Conservation (phyloP, 2,329 filamentous ascomycete species). For the Penicillium sp. region DNA sequence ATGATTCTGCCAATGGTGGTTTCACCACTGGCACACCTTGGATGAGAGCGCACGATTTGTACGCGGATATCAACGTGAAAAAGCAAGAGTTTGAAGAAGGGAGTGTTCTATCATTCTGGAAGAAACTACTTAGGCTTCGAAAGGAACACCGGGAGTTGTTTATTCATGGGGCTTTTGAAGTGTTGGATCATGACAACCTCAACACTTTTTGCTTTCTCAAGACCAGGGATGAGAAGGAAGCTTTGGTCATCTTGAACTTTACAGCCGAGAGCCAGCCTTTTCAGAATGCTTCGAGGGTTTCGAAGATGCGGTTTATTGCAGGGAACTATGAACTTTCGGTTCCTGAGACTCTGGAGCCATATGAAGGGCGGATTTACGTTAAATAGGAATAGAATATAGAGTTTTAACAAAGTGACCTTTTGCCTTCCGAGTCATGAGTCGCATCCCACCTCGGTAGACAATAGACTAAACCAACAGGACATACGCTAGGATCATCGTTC, state of each 20-base stretch:
- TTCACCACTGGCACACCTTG: slow-evolving; percentile 64
- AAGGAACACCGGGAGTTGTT: slow-evolving; percentile 64
- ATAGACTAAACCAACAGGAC: no score
- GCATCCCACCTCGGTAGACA: no score
- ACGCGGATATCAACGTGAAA: slow-evolving; percentile 45
- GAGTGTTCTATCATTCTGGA: slow-evolving; percentile 65
- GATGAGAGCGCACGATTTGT: slow-evolving; percentile 64
- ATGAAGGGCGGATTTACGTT: slow-evolving; percentile 28
- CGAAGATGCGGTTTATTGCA: slow-evolving; percentile 22
- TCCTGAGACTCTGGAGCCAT: slow-evolving; percentile 16
- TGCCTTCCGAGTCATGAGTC: no score
- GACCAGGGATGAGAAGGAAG: slow-evolving; percentile 16
- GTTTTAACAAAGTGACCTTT: no score
- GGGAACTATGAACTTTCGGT: slow-evolving; percentile 17
- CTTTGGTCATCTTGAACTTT: slow-evolving; percentile 27
- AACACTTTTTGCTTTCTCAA: slow-evolving; percentile 28
- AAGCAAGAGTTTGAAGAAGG: slow-evolving; percentile 52
- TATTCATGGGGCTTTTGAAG: slow-evolving; percentile 61
- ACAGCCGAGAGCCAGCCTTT: slow-evolving; percentile 15
- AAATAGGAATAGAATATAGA: not conserved
- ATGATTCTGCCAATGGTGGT: slow-evolving; percentile 58
- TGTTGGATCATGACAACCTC: slow-evolving; percentile 25
- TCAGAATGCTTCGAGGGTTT: slow-evolving; percentile 2
- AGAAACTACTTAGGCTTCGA: slow-evolving; percentile 55
- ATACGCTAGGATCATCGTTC: no score